A percentile compares a stretch with the other conserved stretches of the same genome.
These are phyloP conservation scores for Aspergillus phoenicis DNA, from an alignment of 2,329 filamentous ascomycete genomes.

Conservation along the genomic window DNA sequence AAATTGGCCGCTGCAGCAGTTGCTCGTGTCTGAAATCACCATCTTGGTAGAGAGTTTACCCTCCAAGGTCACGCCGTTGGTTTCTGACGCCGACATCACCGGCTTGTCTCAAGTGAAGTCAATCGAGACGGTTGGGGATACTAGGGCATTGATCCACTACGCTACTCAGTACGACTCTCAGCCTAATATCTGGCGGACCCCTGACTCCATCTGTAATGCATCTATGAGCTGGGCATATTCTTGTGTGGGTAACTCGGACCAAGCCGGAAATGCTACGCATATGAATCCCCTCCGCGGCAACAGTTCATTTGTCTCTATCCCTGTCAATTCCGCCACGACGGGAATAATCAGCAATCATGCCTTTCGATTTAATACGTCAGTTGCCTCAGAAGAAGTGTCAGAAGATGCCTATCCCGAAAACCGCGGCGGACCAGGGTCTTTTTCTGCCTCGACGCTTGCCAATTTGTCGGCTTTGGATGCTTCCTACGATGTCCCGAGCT, in stretches of 20 bases:
- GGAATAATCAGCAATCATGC: neutral
- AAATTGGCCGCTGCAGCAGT: neutral
- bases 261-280: neutral
- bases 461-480: neutral
- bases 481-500: neutral
- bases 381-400: neutral
- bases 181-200: neutral
- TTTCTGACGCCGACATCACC: neutral
- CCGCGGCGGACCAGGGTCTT: neutral
- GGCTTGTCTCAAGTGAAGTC: neutral
- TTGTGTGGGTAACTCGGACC: neutral
- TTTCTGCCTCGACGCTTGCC: neutral
- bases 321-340: neutral
- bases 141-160: neutral
- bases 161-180: neutral
- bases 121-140: neutral
- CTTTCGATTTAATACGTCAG: neutral
- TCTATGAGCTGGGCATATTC: neutral
- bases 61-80: neutral
- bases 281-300: neutral
- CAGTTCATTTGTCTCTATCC: neutral
- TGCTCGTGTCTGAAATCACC: neutral
- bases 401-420: neutral
- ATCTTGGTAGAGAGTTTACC: neutral
- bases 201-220: neutral